These are phyloP conservation scores for Diutina siamensis DNA, from an alignment of 1,139 yeast genomes.

Conservation along the genomic window DNA sequence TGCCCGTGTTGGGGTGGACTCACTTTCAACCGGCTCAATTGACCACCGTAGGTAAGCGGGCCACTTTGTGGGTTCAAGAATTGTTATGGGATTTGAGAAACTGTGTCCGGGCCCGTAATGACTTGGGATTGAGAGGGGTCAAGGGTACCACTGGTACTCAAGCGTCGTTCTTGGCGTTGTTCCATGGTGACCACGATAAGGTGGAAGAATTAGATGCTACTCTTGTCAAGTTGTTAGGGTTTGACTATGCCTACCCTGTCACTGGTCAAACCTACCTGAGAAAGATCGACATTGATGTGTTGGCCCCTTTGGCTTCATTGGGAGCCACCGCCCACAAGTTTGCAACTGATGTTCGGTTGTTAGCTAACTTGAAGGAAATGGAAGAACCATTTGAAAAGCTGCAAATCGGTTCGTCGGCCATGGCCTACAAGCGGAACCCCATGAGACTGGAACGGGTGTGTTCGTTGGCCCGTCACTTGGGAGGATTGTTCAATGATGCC, in stretches of 20 bases:
- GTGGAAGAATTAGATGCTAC: slow-evolving; percentile 86
- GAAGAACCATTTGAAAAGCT: slow-evolving; percentile 98
- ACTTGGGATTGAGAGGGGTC: slow-evolving; percentile 93
- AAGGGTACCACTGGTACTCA: slow-evolving; percentile 99
- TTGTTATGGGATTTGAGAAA: slow-evolving; percentile 96
- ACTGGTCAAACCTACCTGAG: slow-evolving; percentile 98
- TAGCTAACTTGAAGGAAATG: slow-evolving; percentile 92
- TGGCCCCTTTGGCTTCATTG: slow-evolving; percentile 86
- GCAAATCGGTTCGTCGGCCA: slow-evolving; percentile 95
- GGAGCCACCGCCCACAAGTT: slow-evolving; percentile 97
- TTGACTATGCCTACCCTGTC: slow-evolving; percentile 90
- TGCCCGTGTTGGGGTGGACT: slow-evolving; percentile 98
- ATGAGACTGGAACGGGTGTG: slow-evolving; percentile 99
- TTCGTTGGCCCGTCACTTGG: slow-evolving; percentile 90
- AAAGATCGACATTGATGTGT: slow-evolving; percentile 90
- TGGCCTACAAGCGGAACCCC: slow-evolving; percentile 99
- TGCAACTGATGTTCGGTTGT: slow-evolving; percentile 91
- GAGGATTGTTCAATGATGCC: slow-evolving; percentile 84
- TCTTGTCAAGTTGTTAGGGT: slow-evolving; percentile 87
- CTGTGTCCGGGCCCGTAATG: slow-evolving; percentile 91
- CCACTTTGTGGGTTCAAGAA: slow-evolving; percentile 96
- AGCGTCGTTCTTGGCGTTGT: slow-evolving; percentile 86
- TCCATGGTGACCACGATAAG: slow-evolving; percentile 94
- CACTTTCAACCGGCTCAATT: slow-evolving; percentile 99
- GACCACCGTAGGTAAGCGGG: slow-evolving; percentile 97